These are phyloP conservation scores for Wickerhamomyces canadensis DNA, from an alignment of 805 yeast genomes.

Conservation along the genomic window DNA sequence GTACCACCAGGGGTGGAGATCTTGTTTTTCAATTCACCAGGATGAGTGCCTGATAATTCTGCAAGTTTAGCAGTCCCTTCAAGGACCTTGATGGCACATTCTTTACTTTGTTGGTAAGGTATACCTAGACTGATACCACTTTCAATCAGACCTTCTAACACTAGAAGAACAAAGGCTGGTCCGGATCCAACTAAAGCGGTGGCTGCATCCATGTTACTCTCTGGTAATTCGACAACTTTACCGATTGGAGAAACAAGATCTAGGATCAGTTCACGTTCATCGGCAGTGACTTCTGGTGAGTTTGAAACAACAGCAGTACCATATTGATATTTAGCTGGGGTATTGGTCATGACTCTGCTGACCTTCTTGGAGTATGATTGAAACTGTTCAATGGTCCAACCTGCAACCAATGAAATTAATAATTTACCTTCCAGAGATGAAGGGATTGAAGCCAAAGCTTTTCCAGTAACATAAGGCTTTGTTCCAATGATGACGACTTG, in stretches of 20 bases:
- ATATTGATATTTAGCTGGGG: slow-evolving; percentile 88
- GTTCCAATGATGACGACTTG: slow-evolving; percentile 77
- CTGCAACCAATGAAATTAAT: slow-evolving; percentile 83
- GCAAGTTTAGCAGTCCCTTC: slow-evolving; percentile 94
- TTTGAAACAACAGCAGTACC: slow-evolving; percentile 94
- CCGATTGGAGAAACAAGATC: slow-evolving; percentile 62
- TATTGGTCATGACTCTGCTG: slow-evolving; percentile 96
- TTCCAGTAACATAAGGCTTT: slow-evolving; percentile 76
- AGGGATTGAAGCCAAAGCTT: slow-evolving; percentile 46
- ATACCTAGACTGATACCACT: slow-evolving; percentile 95
- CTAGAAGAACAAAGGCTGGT: slow-evolving; percentile 86
- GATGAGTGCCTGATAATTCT: slow-evolving; percentile 74
- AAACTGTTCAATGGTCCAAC: slow-evolving; percentile 78
- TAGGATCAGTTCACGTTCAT: slow-evolving; percentile 38
- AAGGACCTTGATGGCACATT: slow-evolving; percentile 88
- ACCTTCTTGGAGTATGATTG: slow-evolving; percentile 45
- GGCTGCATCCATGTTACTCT: slow-evolving; percentile 93
- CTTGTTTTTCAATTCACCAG: slow-evolving; percentile 78
- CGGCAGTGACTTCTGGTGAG: slow-evolving; percentile 42
- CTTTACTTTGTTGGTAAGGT: slow-evolving; percentile 75
- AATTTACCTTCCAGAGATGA: slow-evolving; percentile 46
- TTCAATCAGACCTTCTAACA: slow-evolving; percentile 89
- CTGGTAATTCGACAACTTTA: slow-evolving; percentile 62
- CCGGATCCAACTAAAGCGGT: slow-evolving; percentile 95
- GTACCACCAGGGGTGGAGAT: slow-evolving; percentile 98